Evolutionary conservation across 2,329 filamentous ascomycete species (phyloP), one percentile per base, ranked within the genome.

Genomic region (Pseudopyricularia cyperi): DNA sequence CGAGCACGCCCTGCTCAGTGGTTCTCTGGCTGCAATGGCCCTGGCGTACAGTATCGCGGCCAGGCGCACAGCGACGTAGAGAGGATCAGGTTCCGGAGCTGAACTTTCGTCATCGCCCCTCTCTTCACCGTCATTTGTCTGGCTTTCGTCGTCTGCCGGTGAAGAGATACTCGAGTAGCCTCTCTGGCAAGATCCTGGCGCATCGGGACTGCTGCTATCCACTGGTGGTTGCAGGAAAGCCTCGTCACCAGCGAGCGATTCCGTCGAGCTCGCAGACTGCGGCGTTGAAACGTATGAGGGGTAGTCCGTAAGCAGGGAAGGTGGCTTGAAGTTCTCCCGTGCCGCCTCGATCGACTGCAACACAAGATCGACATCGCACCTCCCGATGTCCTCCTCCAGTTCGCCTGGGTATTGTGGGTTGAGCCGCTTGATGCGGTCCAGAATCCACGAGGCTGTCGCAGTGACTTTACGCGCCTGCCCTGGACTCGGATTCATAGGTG

Each of bases 21-120:
- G 69, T 5, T 58, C 58, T 8, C 69, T 66, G 7, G 59, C 56
- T 4, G 66, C 55, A 14, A 76, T 70, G 4, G 74, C 71, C 3
- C 66, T 65, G 51, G 67, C 68, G 62, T 76, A 78, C 19, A 77
- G 61, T 3, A 72, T 59, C 0, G 74, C 71, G 1, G 71, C 66
- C 30, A 66, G 62, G 2, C 72, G 69, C 12, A 76, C 66, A 8
- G 68, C 67, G 24, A 68, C 63, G 59, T 77, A 76, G 55, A 76
- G 64, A 50, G 65, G 60, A 53, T 76, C 73, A 3, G 71, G 22
- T 66, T 7, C 64, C 5, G 12, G 60, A 48, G 73, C 60, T 6
- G 71, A 74, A 7, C 73, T 60, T 4, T 67, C 56, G 1, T 70
- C 68, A 3, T 67, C 65, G 32, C 62, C n/a, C 26, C 9, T 8